Evolutionary conservation across 768 basidiomycete species (phyloP).

Genomic region (Chiua virens): DNA sequence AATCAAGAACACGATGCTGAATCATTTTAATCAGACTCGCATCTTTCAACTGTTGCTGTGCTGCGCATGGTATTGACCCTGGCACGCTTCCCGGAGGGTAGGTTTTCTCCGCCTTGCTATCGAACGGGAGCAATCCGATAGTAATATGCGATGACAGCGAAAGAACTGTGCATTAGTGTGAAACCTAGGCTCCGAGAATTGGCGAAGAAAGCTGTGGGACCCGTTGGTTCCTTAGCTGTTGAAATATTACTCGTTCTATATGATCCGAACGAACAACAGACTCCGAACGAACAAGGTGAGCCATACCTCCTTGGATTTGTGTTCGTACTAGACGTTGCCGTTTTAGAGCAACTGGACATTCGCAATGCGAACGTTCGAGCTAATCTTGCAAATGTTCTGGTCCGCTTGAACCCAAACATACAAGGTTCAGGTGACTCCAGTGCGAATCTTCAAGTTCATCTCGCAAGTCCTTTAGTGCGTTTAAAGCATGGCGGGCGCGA

Average conservation of each 20-base stretch:
- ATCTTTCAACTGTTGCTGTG: conserved; percentile 4
- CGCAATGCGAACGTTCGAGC: conserved; percentile 2
- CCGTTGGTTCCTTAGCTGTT: conserved; percentile 2
- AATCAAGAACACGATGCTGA: neutral
- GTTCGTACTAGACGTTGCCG: neutral
- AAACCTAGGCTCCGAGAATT: conserved; percentile 9
- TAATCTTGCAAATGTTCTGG: conserved; percentile 13
- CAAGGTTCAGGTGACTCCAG: neutral
- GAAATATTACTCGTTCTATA: conserved; percentile 3
- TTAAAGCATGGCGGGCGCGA: too few relatives aligned
- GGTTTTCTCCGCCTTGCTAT: neutral
- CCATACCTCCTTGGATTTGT: neutral
- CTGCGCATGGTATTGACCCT: conserved; percentile 16
- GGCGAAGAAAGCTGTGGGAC: neutral
- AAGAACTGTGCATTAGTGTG: neutral
- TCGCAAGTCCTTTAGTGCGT: too few relatives aligned
- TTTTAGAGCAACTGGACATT: conserved; percentile 5
- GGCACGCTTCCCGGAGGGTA: conserved; percentile 16
- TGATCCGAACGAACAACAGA: neutral
- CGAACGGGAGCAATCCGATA: neutral
- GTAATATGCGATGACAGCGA: neutral
- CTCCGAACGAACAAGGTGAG: neutral
- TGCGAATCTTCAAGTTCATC: neutral
- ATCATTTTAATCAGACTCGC: conserved; percentile 4
- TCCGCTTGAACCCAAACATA: neutral